Base-by-base conservation (phyloP, 2,329 filamentous ascomycete species). In the Hymenoscyphus fraxineus region DNA sequence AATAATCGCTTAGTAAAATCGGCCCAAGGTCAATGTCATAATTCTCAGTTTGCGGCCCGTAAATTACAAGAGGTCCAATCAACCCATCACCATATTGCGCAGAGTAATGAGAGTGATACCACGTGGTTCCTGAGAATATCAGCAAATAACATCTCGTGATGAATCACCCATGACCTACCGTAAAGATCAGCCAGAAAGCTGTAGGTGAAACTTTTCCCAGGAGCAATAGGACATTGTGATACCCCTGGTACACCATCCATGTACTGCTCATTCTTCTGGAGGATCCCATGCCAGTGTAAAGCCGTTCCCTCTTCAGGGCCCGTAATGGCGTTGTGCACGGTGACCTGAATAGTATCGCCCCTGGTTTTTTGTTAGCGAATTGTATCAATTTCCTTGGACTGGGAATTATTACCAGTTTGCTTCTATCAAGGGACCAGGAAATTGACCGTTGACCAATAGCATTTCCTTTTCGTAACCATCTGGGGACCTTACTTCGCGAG, bases 321-420 rank as follows among this genome's bases (percentile, higher is more conserved):
- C 7, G 78, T 83, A 13, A 92, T 84, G 59, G 86, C 83, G 76
- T 95, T 95, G 76, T 85, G 82, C 62, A 93, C 82, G 38, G 86
- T 87, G 51, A 92, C 85, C 62, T 90, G 78, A 60, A 87, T 81
- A 2, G 64, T 71, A 61, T 78, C 76, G 10, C 75, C 76, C 70
- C 68, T 68, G 13, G 12, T 64, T 2, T 9, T 44, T 41, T 1
- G 2, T 57, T 5, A 38, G 55, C 9, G 13, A 32, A 9, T 40
- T 9, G 3, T 38, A 40, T 4, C 15, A 16, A 27, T n/a, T 31
- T 2, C 19, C n/a, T 0, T 27, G 22, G 16, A 27, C 4, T 6
- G 6, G n/a, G 32, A 12, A 15, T n/a, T 16, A 38, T 32, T 62
- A 69, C 71, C 73, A 77, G 60, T 77, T 76, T 6, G 76, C 76